Base-by-base conservation (phyloP, 768 basidiomycete genomes). In the Tricholoma saponaceum region DNA sequence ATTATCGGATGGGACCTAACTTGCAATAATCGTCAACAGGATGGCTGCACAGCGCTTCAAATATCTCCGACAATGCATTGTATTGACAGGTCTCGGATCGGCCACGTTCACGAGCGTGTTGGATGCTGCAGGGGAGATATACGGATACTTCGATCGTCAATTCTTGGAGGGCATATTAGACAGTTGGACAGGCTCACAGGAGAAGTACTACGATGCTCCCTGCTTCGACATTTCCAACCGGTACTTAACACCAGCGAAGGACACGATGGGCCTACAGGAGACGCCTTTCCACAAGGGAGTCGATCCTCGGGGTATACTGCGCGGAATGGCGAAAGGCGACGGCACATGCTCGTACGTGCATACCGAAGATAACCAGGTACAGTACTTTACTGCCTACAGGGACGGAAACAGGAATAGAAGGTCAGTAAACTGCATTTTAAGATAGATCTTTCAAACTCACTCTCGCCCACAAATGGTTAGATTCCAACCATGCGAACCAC, bases 301-400 rank as follows among this genome's bases (percentile, higher is more conserved):
- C 14, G 59, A 61, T 30, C 57, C 52, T 12, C 54, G 44, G 20
- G 56, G 28, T 23, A 39, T 51, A 16, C 47, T 60, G 10, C n/a
- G 23, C 22, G 25, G 12, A 8, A 54, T 58, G 52, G 50, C 28
- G 0, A 54, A 52, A 13, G 4, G 16, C 1, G 54, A 55, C 9
- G 32, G 32, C 32, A 33, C 32, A 7, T 33, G 32, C 32, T 33
- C 32, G 32, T 55, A 58, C 18, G 33, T 62, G 6, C 56, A 62
- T 41, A 55, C 55, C 7, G 58, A 64, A 16, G 60, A 64, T 13
- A 64, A 64, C 26, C 28, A 52, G 12, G 63, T 64, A 13, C 23
- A 51, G 18, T 64, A 60, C 32, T 33, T 33, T 12, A 33, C 32
- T 33, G 32, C 32, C 32, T 46, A n/a, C 37, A n/a, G n/a, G 16